Conservation (phyloP, 1,284 basidiomycete genomes). For the Ceratobasidium sp. region DNA sequence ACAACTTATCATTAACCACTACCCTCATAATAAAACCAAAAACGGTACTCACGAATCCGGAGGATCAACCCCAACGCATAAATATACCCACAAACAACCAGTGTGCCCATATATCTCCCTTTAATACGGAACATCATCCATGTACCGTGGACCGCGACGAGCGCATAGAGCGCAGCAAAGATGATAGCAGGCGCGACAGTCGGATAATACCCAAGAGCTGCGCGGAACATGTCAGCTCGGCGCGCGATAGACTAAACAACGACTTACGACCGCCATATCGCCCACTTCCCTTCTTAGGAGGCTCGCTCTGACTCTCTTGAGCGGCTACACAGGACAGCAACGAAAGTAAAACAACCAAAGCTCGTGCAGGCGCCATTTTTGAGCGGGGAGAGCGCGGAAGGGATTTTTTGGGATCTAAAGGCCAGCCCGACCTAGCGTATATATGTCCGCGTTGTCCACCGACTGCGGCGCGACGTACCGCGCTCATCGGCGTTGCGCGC, state of each 20-base stretch:
- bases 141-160: background rate
- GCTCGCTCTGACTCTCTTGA: background rate
- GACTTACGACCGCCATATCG: slow-evolving; percentile 1
- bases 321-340: background rate
- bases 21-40: background rate
- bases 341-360: background rate
- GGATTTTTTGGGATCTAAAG: background rate
- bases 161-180: slow-evolving; percentile 7
- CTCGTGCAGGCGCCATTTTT: background rate
- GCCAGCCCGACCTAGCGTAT: background rate
- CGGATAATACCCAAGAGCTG: slow-evolving; percentile 19
- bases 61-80: slow-evolving; percentile 12
- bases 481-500: background rate
- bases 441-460: background rate
- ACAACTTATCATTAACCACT: background rate
- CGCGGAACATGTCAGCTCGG: background rate
- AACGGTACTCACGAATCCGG: slow-evolving; percentile 6
- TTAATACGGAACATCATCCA: background rate
- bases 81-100: slow-evolving; percentile 5
- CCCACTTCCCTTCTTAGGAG: too few species aligned
- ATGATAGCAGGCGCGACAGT: background rate
- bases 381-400: background rate
- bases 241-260: background rate
- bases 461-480: background rate
- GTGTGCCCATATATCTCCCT: slow-evolving; percentile 13